phyloP scores from a whole-genome alignment of 2,329 filamentous ascomycete genomes.

The Exserohilum turcica region DNA sequence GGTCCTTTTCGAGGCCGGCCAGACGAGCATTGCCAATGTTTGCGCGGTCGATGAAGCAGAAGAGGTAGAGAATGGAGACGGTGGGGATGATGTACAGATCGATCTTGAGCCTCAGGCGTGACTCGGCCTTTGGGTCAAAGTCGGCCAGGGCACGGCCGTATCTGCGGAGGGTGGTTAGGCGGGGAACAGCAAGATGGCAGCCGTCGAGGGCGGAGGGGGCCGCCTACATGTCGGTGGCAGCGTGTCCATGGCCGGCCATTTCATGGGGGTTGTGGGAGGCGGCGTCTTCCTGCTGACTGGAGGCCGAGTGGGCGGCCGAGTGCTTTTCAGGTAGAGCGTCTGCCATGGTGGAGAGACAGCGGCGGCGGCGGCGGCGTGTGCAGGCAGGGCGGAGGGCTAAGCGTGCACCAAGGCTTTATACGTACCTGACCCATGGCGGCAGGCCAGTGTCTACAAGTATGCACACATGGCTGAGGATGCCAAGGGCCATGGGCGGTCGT shows the following conservation, averaged over 20 bases:
- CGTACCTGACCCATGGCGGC: neutral
- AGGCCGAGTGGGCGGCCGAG: slow-evolving; percentile 22
- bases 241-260: slow-evolving; percentile 36
- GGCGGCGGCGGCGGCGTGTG: neutral
- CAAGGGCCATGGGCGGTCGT: slow-evolving; percentile 7
- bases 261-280: slow-evolving; percentile 33
- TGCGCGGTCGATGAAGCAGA: slow-evolving; percentile 76
- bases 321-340: neutral
- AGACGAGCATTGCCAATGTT: slow-evolving; percentile 75
- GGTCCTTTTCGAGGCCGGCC: slow-evolving; percentile 67
- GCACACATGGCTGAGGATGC: slow-evolving; percentile 5
- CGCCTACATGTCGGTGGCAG: slow-evolving; percentile 40
- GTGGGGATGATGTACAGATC: slow-evolving; percentile 70
- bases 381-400: slow-evolving; percentile 8
- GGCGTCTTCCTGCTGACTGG: slow-evolving; percentile 36
- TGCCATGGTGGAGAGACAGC: slow-evolving; percentile 16
- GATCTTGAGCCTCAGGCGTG: slow-evolving; percentile 65
- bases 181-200: slow-evolving; percentile 4
- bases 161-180: slow-evolving; percentile 18
- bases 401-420: slow-evolving; percentile 13
- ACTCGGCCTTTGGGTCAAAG: slow-evolving; percentile 63
- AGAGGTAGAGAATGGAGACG: slow-evolving; percentile 69
- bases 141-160: slow-evolving; percentile 40
- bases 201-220: neutral
- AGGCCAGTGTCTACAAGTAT: neutral